phyloP scores from a whole-genome alignment of 2,329 filamentous ascomycete species.

The Xylariales sp. region DNA sequence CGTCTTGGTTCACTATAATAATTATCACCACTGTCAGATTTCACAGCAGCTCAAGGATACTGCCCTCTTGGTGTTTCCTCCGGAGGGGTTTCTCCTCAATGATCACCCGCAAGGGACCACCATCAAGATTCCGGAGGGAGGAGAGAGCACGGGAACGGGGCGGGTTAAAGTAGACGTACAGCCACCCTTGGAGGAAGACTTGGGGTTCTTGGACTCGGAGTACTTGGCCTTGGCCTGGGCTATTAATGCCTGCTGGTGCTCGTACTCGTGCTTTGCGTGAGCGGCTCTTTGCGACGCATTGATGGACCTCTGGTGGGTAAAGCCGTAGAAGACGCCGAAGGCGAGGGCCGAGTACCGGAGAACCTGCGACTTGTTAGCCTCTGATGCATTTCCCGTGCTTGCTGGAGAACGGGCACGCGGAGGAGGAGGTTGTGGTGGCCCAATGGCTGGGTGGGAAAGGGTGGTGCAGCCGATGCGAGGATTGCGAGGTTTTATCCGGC shows the following conservation, averaged over 20 bases:
- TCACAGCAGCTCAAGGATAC: not conserved
- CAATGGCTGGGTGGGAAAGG: not conserved
- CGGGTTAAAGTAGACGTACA: constrained; percentile 25
- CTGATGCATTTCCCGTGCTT: not conserved
- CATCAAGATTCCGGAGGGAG: not conserved
- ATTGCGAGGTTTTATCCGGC: not conserved
- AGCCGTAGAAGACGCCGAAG: constrained; percentile 89
- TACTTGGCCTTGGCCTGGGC: constrained; percentile 89
- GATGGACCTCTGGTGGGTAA: constrained; percentile 87
- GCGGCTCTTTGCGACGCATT: constrained; percentile 65
- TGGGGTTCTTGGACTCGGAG: constrained; percentile 65
- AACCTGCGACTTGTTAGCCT: constrained; percentile 56
- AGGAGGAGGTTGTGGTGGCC: too few species aligned
- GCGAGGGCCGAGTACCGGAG: constrained; percentile 94
- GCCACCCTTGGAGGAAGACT: constrained; percentile 26
- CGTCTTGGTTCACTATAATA: constrained; percentile 63
- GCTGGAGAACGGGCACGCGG: too few species aligned
- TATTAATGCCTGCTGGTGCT: constrained; percentile 89
- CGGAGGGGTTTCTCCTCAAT: not conserved
- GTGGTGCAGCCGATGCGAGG: not conserved
- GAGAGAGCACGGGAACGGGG: not conserved
- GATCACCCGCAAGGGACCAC: not conserved
- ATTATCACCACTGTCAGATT: constrained; percentile 14
- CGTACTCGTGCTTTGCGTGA: constrained; percentile 75
- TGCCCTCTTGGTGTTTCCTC: not conserved